Percentiles rank a stretch among this genome's conserved stretches.
Evolutionary conservation across 257 asterid species (phyloP).

Genomic region (Fraxinus americana): DNA sequence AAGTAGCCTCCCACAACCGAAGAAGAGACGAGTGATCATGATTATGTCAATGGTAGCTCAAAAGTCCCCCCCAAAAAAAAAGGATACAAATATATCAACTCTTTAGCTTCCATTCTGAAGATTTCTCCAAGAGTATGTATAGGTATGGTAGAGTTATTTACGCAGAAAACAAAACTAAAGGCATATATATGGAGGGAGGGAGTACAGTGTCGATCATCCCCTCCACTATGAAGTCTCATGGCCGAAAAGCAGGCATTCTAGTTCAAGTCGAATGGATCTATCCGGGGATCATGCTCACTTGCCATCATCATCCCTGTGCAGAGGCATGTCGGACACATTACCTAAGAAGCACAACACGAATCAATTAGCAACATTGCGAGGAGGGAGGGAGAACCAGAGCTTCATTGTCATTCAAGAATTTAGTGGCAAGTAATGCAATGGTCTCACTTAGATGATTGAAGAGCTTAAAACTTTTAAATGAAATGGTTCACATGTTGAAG

Average conservation of each 20-base stretch:
- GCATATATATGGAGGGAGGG: neutral
- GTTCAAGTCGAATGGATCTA: conserved; percentile 78
- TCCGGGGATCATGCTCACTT: conserved; percentile 87
- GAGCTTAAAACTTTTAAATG: neutral
- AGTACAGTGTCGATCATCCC: neutral
- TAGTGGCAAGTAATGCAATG: neutral
- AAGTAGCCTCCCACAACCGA: no score
- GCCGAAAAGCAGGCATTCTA: neutral
- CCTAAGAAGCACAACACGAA: conserved; percentile 40
- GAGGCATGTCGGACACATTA: conserved; percentile 92
- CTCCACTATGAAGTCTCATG: neutral
- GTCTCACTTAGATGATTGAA: no score
- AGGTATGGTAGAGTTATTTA: neutral
- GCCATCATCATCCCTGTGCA: conserved; percentile 99
- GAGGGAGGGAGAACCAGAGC: no score
- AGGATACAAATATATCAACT: neutral
- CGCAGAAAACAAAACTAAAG: neutral
- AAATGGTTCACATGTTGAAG: neutral
- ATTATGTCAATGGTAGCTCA: no score
- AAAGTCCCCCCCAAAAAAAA: no score
- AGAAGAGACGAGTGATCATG: no score
- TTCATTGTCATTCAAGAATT: neutral
- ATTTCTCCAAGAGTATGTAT: neutral
- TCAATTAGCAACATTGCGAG: no score
- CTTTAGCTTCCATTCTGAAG: neutral